Base-by-base conservation (phyloP, 2,329 filamentous ascomycete species). In the Spiromastix sp. region DNA sequence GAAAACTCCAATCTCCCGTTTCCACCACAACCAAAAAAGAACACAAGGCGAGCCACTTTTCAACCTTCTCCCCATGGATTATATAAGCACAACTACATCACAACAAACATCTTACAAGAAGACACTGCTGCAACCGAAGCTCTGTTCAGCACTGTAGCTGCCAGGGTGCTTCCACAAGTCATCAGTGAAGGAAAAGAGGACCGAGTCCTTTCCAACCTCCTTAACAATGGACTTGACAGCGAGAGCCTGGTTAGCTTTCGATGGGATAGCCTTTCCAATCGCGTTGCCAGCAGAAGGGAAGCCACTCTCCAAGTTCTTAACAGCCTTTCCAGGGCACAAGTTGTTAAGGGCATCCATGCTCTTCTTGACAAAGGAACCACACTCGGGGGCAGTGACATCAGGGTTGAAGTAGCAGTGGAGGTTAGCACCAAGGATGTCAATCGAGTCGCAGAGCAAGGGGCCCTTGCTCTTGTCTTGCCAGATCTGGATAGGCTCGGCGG, bases 381-480 rank as follows among this genome's bases (percentile, higher is more conserved):
- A 86, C 33, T 72, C 53, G 3, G 62, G 51, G 41, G 86, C 73
- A 16, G 63, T 54, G 45, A 79, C 71, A 39, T 72, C 66, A 30
- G 75, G 56, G 70, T 93, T 93, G 81, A 95, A 96, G 81, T 82
- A 95, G 48, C 87, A 79, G 68, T 96, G 87, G 52, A 93, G 77
- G 72, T 95, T 94, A 62, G 77, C 78, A 61, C 80, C 83, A 24
- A 85, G 72, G 42, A 93, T 68, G 55, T 94, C 86, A 40, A 95
- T 70, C 50, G 70, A 72, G 22, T 53, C 50, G 72, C 89, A 95
- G 43, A 95, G 71, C 32, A 61, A 61, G 20, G 42, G 40, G 13
- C 56, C 32, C 20, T 56, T 50, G 37, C 70, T 72, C 44, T 79
- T 69, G 34, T 66, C 47, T 63, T 85, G 66, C 76, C 85, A 86